phyloP scores from a whole-genome alignment of 768 basidiomycete genomes.

The Naganishia onofrii region DNA sequence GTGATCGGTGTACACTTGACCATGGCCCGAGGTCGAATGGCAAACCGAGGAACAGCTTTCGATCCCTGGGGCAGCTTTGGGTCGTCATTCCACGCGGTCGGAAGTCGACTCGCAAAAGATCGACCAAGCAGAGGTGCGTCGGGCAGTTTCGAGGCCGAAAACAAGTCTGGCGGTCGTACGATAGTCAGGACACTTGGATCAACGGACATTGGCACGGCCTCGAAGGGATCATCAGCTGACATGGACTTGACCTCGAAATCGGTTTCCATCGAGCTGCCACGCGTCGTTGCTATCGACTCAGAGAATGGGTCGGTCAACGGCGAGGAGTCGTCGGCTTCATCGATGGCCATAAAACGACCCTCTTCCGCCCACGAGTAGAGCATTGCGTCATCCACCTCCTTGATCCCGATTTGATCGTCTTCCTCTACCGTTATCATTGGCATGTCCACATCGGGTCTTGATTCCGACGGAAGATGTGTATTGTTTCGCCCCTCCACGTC shows the following conservation, averaged over 20 bases:
- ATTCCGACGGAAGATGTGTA: background rate
- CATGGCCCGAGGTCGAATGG: constrained; percentile 14
- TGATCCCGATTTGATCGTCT: constrained; percentile 15
- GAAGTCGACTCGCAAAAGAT: background rate
- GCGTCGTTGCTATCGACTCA: too few relatives aligned
- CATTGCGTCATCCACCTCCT: constrained; percentile 13
- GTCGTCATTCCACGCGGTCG: background rate
- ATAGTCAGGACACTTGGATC: constrained; percentile 2
- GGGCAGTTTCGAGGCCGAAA: background rate
- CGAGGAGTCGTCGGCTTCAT: background rate
- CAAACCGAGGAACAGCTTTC: constrained; percentile 2
- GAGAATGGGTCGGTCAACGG: background rate
- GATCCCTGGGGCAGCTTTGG: constrained; percentile 7
- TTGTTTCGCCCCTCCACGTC: background rate
- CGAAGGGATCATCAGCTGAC: background rate
- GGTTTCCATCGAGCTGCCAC: background rate
- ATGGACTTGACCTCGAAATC: background rate
- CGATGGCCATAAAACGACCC: background rate
- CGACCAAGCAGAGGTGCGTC: background rate
- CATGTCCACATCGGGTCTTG: too few relatives aligned
- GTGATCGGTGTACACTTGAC: background rate
- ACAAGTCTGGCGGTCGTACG: background rate
- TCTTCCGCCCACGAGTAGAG: constrained; percentile 6
- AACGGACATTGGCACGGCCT: background rate
- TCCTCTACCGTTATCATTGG: background rate